Evolutionary conservation across 2,329 filamentous ascomycete species (phyloP).

Genomic region (Diaporthe citri): DNA sequence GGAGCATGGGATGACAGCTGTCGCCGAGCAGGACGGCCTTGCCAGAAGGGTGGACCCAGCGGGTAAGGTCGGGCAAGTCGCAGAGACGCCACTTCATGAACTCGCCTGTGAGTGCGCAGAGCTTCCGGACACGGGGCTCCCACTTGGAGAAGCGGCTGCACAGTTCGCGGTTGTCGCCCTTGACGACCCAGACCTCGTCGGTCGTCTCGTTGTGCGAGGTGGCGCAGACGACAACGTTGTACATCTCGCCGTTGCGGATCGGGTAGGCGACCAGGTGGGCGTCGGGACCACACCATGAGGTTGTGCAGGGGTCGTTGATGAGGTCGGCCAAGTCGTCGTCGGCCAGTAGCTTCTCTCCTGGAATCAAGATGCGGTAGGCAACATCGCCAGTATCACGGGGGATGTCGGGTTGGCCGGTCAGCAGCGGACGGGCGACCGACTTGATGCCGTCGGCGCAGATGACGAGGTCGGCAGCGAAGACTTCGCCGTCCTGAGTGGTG

Average conservation of each 20-base stretch:
- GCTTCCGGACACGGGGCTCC: conserved; percentile 52
- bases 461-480: conserved; percentile 43
- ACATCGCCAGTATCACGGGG: conserved; percentile 50
- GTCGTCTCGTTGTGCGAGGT: conserved; percentile 42
- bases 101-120: conserved; percentile 50
- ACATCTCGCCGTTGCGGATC: conserved; percentile 48
- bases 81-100: conserved; percentile 62
- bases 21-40: conserved; percentile 58
- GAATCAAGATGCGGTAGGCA: conserved; percentile 52
- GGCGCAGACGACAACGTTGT: conserved; percentile 50
- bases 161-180: conserved; percentile 52
- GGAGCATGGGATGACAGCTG: conserved; percentile 60
- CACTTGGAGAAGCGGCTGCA: conserved; percentile 51
- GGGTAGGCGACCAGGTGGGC: conserved; percentile 51
- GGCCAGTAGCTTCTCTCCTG: conserved; percentile 45
- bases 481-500: conserved; percentile 42
- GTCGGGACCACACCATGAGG: conserved; percentile 51
- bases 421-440: conserved; percentile 44
- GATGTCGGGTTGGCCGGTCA: conserved; percentile 45
- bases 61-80: conserved; percentile 54
- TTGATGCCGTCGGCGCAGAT: conserved; percentile 46
- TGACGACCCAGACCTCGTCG: conserved; percentile 44
- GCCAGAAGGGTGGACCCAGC: conserved; percentile 56
- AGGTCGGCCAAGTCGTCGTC: conserved; percentile 46
- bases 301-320: conserved; percentile 47